Base-by-base conservation (phyloP, 2,329 filamentous ascomycete species). In the Venturia aucupariae region DNA sequence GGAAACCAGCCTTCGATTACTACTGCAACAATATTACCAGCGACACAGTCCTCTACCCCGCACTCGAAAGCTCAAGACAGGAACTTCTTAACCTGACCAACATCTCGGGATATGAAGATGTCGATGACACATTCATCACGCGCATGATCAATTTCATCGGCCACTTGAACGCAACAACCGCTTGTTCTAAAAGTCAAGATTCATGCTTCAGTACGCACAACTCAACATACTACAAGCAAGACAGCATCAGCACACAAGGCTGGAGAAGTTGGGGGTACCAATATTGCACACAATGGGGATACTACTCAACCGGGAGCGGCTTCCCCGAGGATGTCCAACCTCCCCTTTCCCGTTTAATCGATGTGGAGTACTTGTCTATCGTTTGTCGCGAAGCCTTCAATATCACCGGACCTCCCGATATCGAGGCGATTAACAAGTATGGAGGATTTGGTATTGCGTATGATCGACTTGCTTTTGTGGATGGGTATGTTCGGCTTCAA, bases 391-490 rank as follows among this genome's bases (percentile, higher is more conserved):
- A 83, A 8, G 83, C 84, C 0, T 95, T 92, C 79, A 87, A 88
- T 75, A 85, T 92, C 71, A 85, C 82, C 0, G 74, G 77, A 0
- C 83, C 82, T 0, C 82, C 90, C 0, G 79, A 92, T 62, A 76
- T 87, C 0, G 80, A 84, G 1, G 78, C 79, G 0, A 85, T 94
- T 74, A 94, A 95, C 79, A 86, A 87, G 71, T 87, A 89, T 67
- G 91, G 91, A 51, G 89, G 86, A 15, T 89, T 86, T 74, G 77
- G 83, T 72, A 87, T 94, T 69, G 82, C 83, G 57, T 92, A 90
- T 71, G 83, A 87, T 0, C 86, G 90, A 1, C 82, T 96, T 0
- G 91, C 91, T 2, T 82, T 90, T 60, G 79, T 96, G 46, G 90
- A 92, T 57, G 65, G 65, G 51, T 57, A 5, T 19, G 51, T 57